These are phyloP conservation scores for Fusarium illudens DNA, from an alignment of 2,329 filamentous ascomycete genomes.

Conservation along the genomic window DNA sequence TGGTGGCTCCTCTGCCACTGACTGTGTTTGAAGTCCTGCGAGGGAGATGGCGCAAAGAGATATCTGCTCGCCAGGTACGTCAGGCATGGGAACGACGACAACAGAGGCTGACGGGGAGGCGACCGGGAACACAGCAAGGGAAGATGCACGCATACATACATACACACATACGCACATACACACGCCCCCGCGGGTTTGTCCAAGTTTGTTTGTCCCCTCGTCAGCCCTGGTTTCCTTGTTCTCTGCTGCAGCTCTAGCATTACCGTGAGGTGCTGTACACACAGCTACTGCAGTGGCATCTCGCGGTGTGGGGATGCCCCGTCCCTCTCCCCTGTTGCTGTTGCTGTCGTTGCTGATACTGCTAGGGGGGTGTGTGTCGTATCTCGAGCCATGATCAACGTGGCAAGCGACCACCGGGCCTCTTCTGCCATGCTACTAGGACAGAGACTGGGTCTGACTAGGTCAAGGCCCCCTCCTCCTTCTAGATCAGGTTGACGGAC, in stretches of 20 bases:
- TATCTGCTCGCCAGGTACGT: slow-evolving; percentile 21
- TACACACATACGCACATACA: slow-evolving; percentile 24
- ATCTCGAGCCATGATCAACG: slow-evolving; percentile 45
- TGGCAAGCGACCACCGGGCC: slow-evolving; percentile 44
- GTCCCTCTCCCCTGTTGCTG: slow-evolving; percentile 28
- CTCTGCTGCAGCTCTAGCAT: slow-evolving; percentile 28
- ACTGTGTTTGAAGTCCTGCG: background rate
- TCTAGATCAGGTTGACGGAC: background rate
- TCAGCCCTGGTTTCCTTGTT: slow-evolving; percentile 32
- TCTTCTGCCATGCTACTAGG: slow-evolving; percentile 13
- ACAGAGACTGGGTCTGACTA: background rate
- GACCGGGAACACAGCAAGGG: slow-evolving; percentile 22
- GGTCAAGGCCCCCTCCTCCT: slow-evolving; percentile 1
- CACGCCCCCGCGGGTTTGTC: slow-evolving; percentile 26
- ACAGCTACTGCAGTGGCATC: slow-evolving; percentile 32
- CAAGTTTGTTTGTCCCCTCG: slow-evolving; percentile 24
- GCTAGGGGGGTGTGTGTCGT: slow-evolving; percentile 31
- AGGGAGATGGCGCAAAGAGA: slow-evolving; percentile 3
- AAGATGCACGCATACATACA: slow-evolving; percentile 27
- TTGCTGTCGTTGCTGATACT: slow-evolving; percentile 29
- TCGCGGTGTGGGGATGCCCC: slow-evolving; percentile 39
- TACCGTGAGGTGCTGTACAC: slow-evolving; percentile 32
- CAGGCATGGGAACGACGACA: slow-evolving; percentile 21
- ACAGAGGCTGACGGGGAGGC: slow-evolving; percentile 19
- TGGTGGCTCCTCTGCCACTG: background rate